Evolutionary conservation across 805 yeast genomes (phyloP).

Genomic region (Candida loeiensis): DNA sequence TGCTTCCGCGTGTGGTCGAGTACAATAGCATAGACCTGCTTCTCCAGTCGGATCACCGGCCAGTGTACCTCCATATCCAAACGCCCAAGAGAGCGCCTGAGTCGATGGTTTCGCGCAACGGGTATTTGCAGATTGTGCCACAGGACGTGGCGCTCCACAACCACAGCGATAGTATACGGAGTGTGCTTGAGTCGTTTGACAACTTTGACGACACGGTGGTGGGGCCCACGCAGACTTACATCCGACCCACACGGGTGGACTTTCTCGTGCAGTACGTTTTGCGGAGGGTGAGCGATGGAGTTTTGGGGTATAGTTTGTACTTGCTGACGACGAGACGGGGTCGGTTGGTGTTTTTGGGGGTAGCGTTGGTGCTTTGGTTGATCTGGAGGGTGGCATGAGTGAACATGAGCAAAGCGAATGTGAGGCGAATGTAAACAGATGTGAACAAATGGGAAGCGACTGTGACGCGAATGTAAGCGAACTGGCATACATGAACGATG

Average conservation of each 20-base stretch:
- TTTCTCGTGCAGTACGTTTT: slow-evolving; percentile 21
- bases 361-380: slow-evolving; percentile 11
- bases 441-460: no score
- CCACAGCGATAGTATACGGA: slow-evolving; percentile 4
- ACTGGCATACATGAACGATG: no score
- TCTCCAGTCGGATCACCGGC: slow-evolving; percentile 72
- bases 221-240: slow-evolving; percentile 40
- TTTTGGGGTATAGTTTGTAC: slow-evolving; percentile 37
- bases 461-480: no score
- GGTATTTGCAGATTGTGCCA: slow-evolving; percentile 28
- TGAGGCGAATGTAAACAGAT: no score
- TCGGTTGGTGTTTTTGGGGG: slow-evolving; percentile 19
- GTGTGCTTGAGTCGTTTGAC: slow-evolving; percentile 6
- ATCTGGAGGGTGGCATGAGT: neutral
- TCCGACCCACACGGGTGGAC: slow-evolving; percentile 34
- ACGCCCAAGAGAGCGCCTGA: slow-evolving; percentile 45
- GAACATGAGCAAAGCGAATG: no score
- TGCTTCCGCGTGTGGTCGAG: slow-evolving; percentile 24
- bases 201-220: slow-evolving; percentile 21
- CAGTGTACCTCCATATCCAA: slow-evolving; percentile 56
- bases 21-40: slow-evolving; percentile 51
- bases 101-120: slow-evolving; percentile 24
- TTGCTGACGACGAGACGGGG: slow-evolving; percentile 31
- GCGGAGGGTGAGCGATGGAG: slow-evolving; percentile 25
- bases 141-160: slow-evolving; percentile 4